phyloP scores from a whole-genome alignment of 1,284 basidiomycete genomes.

The Microbotryum lychnidis-dioicae region DNA sequence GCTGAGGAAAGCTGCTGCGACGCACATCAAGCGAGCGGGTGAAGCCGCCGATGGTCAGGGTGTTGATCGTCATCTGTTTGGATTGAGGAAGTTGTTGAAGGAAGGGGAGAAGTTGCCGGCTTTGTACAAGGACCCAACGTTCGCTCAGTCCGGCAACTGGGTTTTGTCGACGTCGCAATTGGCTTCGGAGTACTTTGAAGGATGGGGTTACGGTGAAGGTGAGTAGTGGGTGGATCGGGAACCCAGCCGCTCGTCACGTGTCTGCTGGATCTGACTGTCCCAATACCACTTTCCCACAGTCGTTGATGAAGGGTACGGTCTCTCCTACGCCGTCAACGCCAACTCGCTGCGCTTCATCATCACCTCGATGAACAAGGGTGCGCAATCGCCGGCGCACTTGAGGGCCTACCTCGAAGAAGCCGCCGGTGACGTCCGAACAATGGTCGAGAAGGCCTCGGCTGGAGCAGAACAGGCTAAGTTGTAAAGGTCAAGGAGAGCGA shows the following conservation, averaged over 20 bases:
- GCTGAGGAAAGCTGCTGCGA: constrained; percentile 67
- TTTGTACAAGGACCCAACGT: constrained; percentile 66
- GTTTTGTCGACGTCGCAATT: constrained; percentile 86
- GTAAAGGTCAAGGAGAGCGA: too few species aligned
- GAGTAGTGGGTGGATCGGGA: too few species aligned
- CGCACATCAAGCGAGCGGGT: constrained; percentile 78
- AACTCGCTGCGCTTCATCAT: constrained; percentile 86
- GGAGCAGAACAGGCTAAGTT: too few species aligned
- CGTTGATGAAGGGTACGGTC: constrained; percentile 70
- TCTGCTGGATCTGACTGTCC: too few species aligned
- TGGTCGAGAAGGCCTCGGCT: constrained; percentile 58
- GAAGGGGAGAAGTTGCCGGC: constrained; percentile 57
- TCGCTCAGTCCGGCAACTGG: constrained; percentile 70
- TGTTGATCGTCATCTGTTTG: constrained; percentile 92
- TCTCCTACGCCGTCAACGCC: constrained; percentile 86
- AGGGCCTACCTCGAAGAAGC: constrained; percentile 68
- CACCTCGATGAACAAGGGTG: constrained; percentile 64
- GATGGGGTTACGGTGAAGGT: constrained; percentile 90
- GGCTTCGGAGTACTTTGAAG: constrained; percentile 72
- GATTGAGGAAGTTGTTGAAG: constrained; percentile 72
- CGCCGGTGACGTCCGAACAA: constrained; percentile 61
- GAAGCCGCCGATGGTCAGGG: constrained; percentile 93
- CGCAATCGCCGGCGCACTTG: constrained; percentile 48
- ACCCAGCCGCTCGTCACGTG: too few species aligned
- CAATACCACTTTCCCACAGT: constrained; percentile 14